Evolutionary conservation across 208 protist genomes (phyloP).

Genomic region (Leptomonas pyrrhocoris): DNA sequence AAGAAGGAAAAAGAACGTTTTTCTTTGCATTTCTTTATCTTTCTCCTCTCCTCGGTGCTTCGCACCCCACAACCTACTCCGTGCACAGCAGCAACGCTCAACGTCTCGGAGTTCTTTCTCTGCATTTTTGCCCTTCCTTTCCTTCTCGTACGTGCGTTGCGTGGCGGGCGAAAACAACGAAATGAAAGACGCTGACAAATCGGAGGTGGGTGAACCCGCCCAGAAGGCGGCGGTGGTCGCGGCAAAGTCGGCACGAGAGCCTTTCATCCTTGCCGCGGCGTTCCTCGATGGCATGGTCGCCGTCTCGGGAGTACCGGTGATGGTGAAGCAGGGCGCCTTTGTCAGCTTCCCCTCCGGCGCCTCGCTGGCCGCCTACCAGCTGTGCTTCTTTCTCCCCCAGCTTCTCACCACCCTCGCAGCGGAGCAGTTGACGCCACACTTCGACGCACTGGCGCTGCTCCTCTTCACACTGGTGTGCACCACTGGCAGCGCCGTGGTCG

Average conservation of each 20-base stretch:
- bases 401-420: constrained; percentile 42
- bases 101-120: no score
- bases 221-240: not conserved
- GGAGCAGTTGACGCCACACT: constrained; percentile 42
- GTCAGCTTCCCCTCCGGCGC: constrained; percentile 37
- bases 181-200: not conserved
- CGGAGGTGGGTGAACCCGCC: not conserved
- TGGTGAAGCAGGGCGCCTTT: constrained; percentile 38
- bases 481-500: constrained; percentile 29
- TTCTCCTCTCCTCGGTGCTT: not conserved
- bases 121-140: no score
- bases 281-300: constrained; percentile 45
- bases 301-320: constrained; percentile 34
- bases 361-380: constrained; percentile 43
- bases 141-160: no score
- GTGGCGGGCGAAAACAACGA: not conserved
- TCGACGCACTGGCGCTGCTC: constrained; percentile 37
- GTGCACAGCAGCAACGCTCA: no score
- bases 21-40: constrained; percentile 6
- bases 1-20: no score
- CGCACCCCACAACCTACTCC: not conserved
- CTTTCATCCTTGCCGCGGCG: constrained; percentile 13
- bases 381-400: constrained; percentile 68
- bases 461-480: constrained; percentile 47
- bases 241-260: constrained; percentile 2